Evolutionary conservation across 176 grass and related monocot species (phyloP), one percentile per base, ranked within the genome.

Genomic region (Oryza punctata): DNA sequence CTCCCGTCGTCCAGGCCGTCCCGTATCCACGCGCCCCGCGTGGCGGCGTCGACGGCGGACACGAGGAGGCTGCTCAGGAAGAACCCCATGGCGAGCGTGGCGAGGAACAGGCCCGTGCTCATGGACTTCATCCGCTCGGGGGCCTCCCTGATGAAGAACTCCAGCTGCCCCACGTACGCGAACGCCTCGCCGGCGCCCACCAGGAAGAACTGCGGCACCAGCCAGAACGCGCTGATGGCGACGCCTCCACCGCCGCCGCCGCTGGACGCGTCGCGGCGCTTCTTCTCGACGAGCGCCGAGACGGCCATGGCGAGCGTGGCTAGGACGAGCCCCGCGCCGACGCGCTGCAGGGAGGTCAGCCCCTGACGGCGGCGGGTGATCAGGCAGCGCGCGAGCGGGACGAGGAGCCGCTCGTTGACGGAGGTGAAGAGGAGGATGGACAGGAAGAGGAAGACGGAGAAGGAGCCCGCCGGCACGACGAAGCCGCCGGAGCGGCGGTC

Each of bases 91-190:
- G 91, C 72, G 2, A 94, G 69, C 10, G 85, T 91, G 3, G 69
- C n/a, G 12, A 94, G 82, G 83, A 90, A 88, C 15, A 94, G 79
- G 10, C 88, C 91, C 14, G 91, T 94, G 82, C 88, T 88, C 88
- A 94, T 88, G 23, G 91, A 94, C 75, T 94, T 94, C 91, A 94
- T 94, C 68, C 85, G 63, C 73, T 93, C 91, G 0, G 91, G 91
- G 0, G 82, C 88, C 76, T 93, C 88, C 33, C 81, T 70, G 73
- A 93, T 90, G 79, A 90, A 93, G 85, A 93, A 93, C 79, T 93
- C 88, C 2, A 91, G 86, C 86, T 94, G 91, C 19, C 91, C 88
- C 37, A 94, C 88, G 81, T 94, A 91, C 8, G 91, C 91, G 79
- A 94, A 94, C 46, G 88, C 91, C 82, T 94, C 91, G 67, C 91